Percentiles rank a stretch among this genome's conserved stretches.
phyloP scores from a whole-genome alignment of 768 basidiomycete genomes.

The Leccinum boreale region DNA sequence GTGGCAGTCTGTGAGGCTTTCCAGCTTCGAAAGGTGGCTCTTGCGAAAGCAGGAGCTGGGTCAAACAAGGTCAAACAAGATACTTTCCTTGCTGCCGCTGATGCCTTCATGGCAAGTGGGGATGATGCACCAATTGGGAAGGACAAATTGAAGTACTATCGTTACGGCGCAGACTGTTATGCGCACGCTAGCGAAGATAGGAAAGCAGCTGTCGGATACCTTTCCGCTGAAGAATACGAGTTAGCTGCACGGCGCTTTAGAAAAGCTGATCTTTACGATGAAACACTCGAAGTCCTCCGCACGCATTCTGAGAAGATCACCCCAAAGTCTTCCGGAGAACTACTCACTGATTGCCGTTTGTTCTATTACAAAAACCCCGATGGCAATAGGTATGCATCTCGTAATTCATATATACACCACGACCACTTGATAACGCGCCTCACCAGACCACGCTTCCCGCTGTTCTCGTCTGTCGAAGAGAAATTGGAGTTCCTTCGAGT shows the following conservation, averaged over 20 bases:
- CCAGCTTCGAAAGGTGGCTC: slow-evolving; percentile 50
- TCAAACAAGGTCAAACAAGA: slow-evolving; percentile 5
- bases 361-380: slow-evolving; percentile 39
- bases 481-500: slow-evolving; percentile 46
- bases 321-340: slow-evolving; percentile 26
- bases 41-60: slow-evolving; percentile 26
- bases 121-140: slow-evolving; percentile 23
- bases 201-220: slow-evolving; percentile 45
- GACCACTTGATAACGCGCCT: not conserved
- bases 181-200: slow-evolving; percentile 37
- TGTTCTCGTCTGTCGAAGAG: slow-evolving; percentile 53
- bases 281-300: slow-evolving; percentile 48
- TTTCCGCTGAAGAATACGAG: slow-evolving; percentile 40
- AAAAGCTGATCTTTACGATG: slow-evolving; percentile 47
- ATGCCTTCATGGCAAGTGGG: slow-evolving; percentile 46
- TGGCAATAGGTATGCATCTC: slow-evolving; percentile 15
- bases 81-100: slow-evolving; percentile 45
- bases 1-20: slow-evolving; percentile 50
- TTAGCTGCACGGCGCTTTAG: slow-evolving; percentile 46
- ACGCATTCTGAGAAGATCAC: slow-evolving; percentile 32
- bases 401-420: not conserved
- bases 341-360: slow-evolving; percentile 44
- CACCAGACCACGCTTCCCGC: slow-evolving; percentile 42
- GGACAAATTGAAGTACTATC: slow-evolving; percentile 36
- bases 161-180: slow-evolving; percentile 48